These are phyloP conservation scores for Starmerella khaoyaiensis DNA, from an alignment of 805 yeast genomes.

Conservation along the genomic window DNA sequence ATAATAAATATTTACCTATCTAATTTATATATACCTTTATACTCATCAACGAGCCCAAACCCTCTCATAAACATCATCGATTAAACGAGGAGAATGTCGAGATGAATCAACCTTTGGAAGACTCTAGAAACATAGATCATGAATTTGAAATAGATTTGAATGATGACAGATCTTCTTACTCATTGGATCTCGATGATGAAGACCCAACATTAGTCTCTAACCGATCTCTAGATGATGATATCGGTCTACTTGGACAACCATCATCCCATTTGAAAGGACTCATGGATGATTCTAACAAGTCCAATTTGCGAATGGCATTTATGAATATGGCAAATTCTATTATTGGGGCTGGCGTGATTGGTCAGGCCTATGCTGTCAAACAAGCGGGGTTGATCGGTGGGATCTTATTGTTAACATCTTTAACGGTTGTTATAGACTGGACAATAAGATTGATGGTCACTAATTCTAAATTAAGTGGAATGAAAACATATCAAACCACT, in stretches of 20 bases:
- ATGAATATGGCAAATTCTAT: constrained; percentile 96
- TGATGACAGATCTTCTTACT: background rate
- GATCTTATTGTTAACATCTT: constrained; percentile 40
- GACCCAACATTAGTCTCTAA: constrained; percentile 1
- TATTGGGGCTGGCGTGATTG: constrained; percentile 90
- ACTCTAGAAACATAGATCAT: no score
- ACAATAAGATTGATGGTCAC: constrained; percentile 63
- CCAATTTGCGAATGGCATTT: constrained; percentile 71
- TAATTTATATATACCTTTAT: no score
- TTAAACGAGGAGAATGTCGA: no score
- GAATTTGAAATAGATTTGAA: background rate
- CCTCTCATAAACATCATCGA: no score
- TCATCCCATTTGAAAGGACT: constrained; percentile 16
- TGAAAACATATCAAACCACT: constrained; percentile 71
- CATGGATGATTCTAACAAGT: constrained; percentile 28
- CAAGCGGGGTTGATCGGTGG: constrained; percentile 76
- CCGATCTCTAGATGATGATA: constrained; percentile 7
- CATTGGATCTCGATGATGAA: background rate
- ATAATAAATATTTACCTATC: no score
- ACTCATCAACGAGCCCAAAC: no score
- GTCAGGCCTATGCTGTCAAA: constrained; percentile 78
- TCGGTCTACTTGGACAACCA: constrained; percentile 23
- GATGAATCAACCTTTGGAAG: no score
- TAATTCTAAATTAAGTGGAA: constrained; percentile 66
- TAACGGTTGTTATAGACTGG: constrained; percentile 77